Percentiles rank a stretch among this genome's conserved stretches.
phyloP scores from a whole-genome alignment of 805 yeast species.

The Zygoascus bituminiphila region DNA sequence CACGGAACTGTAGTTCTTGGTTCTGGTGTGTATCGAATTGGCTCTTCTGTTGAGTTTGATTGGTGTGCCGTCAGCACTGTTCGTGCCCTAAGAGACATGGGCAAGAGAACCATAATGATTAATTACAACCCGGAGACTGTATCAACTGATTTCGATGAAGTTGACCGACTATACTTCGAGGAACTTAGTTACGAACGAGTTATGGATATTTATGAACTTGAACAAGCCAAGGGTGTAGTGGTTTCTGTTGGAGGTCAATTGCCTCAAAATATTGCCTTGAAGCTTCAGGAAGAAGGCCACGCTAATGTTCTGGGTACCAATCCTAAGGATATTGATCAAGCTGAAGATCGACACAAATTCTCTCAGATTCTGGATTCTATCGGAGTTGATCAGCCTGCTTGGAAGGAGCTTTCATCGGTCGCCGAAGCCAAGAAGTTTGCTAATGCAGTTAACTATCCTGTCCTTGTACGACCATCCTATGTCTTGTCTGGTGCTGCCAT shows the following conservation, averaged over 20 bases:
- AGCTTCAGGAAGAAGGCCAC: constrained; percentile 63
- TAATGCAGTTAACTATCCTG: constrained; percentile 83
- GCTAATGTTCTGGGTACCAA: constrained; percentile 89
- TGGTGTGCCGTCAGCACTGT: constrained; percentile 99
- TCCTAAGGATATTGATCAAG: constrained; percentile 92
- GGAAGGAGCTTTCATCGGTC: constrained; percentile 90
- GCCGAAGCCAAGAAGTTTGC: constrained; percentile 84
- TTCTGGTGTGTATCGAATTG: constrained; percentile 98
- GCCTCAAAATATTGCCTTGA: constrained; percentile 92
- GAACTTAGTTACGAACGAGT: constrained; percentile 94
- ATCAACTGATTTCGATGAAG: constrained; percentile 97
- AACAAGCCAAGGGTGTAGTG: constrained; percentile 80
- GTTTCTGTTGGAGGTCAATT: constrained; percentile 97
- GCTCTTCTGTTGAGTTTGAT: constrained; percentile 96
- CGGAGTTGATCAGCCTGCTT: constrained; percentile 91
- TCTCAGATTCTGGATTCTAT: constrained; percentile 89
- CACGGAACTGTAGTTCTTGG: constrained; percentile 92
- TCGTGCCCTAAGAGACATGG: constrained; percentile 80
- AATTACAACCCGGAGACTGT: constrained; percentile 99
- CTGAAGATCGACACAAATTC: constrained; percentile 97
- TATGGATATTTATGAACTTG: constrained; percentile 93
- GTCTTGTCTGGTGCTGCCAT: constrained; percentile 98
- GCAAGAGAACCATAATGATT: constrained; percentile 88
- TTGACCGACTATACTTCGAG: constrained; percentile 93
- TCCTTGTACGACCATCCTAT: constrained; percentile 93